Evolutionary conservation across 169 alveolate species (phyloP).

Genomic region (Cyclospora cayetanensis): DNA sequence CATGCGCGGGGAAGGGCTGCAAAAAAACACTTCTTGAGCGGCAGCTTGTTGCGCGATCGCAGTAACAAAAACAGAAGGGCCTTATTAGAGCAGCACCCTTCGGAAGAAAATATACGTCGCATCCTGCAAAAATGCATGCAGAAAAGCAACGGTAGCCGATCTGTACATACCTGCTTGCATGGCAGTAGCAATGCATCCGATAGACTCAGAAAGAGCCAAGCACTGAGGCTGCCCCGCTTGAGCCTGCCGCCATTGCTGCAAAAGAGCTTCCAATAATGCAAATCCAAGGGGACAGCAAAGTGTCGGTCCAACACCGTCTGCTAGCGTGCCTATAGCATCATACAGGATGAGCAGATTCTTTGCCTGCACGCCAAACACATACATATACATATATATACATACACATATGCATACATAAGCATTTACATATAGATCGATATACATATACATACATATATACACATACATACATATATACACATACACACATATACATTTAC

Average conservation of each 20-base stretch:
- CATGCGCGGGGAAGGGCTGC: too few relatives aligned
- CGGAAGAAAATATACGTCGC: too few relatives aligned
- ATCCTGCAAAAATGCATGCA: too few relatives aligned
- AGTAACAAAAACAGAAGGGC: too few relatives aligned
- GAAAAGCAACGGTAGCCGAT: not conserved
- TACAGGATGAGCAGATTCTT: slow-evolving; percentile 81
- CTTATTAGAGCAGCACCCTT: too few relatives aligned
- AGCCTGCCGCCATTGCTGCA: not conserved
- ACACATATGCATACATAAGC: not conserved
- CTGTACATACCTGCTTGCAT: not conserved
- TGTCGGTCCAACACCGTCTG: slow-evolving; percentile 77
- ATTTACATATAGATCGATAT: not conserved
- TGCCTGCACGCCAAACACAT: slow-evolving; percentile 65
- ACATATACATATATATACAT: not conserved
- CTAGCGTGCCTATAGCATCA: slow-evolving; percentile 86
- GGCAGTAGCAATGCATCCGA: not conserved
- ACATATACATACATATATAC: not conserved
- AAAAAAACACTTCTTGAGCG: too few relatives aligned
- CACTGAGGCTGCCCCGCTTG: slow-evolving; percentile 16
- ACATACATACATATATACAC: not conserved
- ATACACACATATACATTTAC: not conserved
- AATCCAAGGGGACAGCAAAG: slow-evolving; percentile 18
- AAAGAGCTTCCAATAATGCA: not conserved
- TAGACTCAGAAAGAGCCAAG: not conserved
- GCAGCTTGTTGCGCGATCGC: too few relatives aligned